Evolutionary conservation across 805 yeast species (phyloP), one percentile per base, ranked within the genome.

Genomic region (Saccharomycopsis selenospora): DNA sequence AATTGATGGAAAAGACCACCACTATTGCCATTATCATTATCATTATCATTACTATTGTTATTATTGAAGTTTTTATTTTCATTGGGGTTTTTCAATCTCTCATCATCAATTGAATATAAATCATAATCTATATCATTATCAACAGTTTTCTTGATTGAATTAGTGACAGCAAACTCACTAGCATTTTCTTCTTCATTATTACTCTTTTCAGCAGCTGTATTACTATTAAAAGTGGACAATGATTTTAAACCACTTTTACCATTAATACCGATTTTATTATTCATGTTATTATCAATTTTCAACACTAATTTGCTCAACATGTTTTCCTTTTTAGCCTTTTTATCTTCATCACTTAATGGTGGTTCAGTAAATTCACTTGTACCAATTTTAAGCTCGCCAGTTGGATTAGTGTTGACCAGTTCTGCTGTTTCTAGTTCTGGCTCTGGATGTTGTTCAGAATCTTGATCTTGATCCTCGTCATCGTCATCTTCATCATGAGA

Each of bases 391-490:
- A n/a, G n/a, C n/a, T n/a, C n/a, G n/a, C n/a, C n/a, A n/a, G n/a
- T n/a, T n/a, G n/a, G n/a, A n/a, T n/a, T n/a, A n/a, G n/a, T n/a
- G n/a, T n/a, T n/a, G n/a, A n/a, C n/a, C n/a, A n/a, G n/a, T n/a
- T n/a, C n/a, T n/a, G n/a, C n/a, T n/a, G n/a, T n/a, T n/a, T n/a
- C n/a, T n/a, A n/a, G n/a, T n/a, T n/a, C n/a, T n/a, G n/a, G n/a
- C n/a, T n/a, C n/a, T n/a, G n/a, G n/a, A n/a, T n/a, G n/a, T n/a
- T n/a, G n/a, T n/a, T n/a, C n/a, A n/a, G n/a, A n/a, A n/a, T n/a
- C n/a, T n/a, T n/a, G n/a, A 7, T 64, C 68, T 46, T 63, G 62
- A 7, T 69, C 58, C 2, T 51, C 54, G 28, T 52, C 52, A 23
- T 51, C 57, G 3, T 46, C 43, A 17, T 42, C 49, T 8, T 42